These are phyloP conservation scores for Didymella exigua DNA, from an alignment of 2,329 filamentous ascomycete species.

Conservation along the genomic window DNA sequence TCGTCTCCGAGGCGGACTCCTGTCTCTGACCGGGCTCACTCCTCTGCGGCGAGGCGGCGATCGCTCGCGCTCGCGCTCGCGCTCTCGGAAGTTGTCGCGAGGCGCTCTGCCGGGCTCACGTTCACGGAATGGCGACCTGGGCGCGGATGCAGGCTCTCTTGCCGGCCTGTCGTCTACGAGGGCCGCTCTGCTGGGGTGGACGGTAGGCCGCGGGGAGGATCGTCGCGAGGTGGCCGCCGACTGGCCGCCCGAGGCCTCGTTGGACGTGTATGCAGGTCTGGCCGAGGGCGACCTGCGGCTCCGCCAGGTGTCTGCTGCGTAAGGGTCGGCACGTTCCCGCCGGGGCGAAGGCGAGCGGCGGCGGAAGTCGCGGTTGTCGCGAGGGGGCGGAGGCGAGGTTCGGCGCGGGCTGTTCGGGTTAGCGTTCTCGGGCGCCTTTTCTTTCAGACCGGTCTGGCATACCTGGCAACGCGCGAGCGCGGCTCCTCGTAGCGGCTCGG, in stretches of 20 bases:
- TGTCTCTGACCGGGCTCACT: constrained; percentile 29
- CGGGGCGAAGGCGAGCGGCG: constrained; percentile 61
- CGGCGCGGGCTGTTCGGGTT: constrained; percentile 40
- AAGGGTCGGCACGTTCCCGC: constrained; percentile 56
- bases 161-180: constrained; percentile 38
- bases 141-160: constrained; percentile 42
- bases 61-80: constrained; percentile 36
- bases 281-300: constrained; percentile 59
- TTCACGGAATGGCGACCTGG: constrained; percentile 43
- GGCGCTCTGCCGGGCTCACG: constrained; percentile 35
- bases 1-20: constrained; percentile 44
- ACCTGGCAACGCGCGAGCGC: constrained; percentile 49
- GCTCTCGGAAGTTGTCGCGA: constrained; percentile 28
- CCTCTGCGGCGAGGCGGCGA: constrained; percentile 49
- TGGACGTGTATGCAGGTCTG: constrained; percentile 48
- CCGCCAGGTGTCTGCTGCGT: constrained; percentile 57
- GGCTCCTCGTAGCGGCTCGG: constrained; percentile 54
- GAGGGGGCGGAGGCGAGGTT: constrained; percentile 49
- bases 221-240: constrained; percentile 64
- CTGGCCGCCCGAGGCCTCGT: constrained; percentile 58
- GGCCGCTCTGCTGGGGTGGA: constrained; percentile 60
- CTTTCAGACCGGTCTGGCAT: background rate
- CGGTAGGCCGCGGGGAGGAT: constrained; percentile 61
- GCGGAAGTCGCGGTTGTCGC: constrained; percentile 55
- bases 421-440: background rate